A percentile compares a stretch with the other conserved stretches of the same genome.
These are phyloP conservation scores for Pythium sukuiense DNA, from an alignment of 352 stramenopile genomes.

Conservation along the genomic window DNA sequence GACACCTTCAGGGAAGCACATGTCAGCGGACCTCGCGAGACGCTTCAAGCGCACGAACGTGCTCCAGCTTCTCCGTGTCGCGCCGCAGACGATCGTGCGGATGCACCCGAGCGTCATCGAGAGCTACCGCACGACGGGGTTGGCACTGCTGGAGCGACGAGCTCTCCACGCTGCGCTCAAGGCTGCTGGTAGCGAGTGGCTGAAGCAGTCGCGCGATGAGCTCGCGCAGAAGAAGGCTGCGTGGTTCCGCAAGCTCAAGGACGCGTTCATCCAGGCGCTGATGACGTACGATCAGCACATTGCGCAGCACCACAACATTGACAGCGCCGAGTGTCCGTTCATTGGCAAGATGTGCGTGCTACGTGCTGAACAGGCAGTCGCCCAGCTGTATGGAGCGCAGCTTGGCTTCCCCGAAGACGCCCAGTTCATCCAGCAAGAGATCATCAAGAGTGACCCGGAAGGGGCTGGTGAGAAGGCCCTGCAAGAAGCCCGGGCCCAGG, in stretches of 20 bases:
- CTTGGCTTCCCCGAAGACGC: conserved; percentile 52
- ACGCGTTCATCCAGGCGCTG: conserved; percentile 40
- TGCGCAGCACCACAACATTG: conserved; percentile 27
- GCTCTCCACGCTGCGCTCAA: conserved; percentile 79
- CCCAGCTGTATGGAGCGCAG: conserved; percentile 44
- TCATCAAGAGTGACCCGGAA: conserved; percentile 73
- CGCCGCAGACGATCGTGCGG: conserved; percentile 67
- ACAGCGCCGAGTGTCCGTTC: conserved; percentile 30
- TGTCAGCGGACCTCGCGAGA: conserved; percentile 68
- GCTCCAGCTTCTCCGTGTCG: conserved; percentile 72
- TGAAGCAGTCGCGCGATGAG: conserved; percentile 77
- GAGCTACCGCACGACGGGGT: conserved; percentile 49
- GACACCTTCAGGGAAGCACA: conserved; percentile 62
- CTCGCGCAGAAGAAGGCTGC: conserved; percentile 76
- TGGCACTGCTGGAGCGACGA: conserved; percentile 85
- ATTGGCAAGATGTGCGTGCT: conserved; percentile 55
- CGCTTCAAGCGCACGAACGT: conserved; percentile 90
- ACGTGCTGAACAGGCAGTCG: conserved; percentile 37
- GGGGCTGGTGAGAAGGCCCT: conserved; percentile 60
- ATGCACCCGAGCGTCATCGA: conserved; percentile 87
- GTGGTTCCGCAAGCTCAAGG: conserved; percentile 84
- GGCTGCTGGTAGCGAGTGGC: conserved; percentile 59
- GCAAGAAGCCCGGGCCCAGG: conserved; percentile 51
- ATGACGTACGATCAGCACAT: conserved; percentile 18
- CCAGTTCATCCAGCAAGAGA: conserved; percentile 49